Base-by-base conservation (phyloP, 2,329 filamentous ascomycete genomes). In the Penicillium sp. region DNA sequence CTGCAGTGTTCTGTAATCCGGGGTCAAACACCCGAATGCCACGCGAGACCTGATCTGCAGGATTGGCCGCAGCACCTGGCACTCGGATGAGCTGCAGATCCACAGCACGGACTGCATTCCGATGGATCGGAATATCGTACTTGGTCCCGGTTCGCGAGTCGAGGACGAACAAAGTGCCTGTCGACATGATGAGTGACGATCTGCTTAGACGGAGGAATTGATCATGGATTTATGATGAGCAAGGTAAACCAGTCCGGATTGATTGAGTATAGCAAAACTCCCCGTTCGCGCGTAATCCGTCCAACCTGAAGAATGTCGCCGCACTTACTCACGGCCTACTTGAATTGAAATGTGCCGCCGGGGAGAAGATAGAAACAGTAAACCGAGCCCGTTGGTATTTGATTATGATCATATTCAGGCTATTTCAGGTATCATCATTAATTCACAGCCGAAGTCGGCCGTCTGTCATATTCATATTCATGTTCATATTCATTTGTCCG, bases 21-120 rank as follows among this genome's bases (percentile, higher is more conserved):
- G 68, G 67, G 49, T 73, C 69, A 45, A 71, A 60, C 2, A 73
- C 55, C 4, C 66, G 61, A 6, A 73, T 55, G 9, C 68, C 70
- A 37, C 52, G 46, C 12, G 46, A 46, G 4, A 58, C 53, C 37
- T 66, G 65, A 30, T 69, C 63, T 2, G 56, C 58, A 10, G 52
- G 55, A 36, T 68, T 48, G 2, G 53, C 23, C 1, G 41, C 58
- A 13, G 40, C 20, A 1, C 42, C 34, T 17, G 56, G 51, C 2
- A 54, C 58, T 48, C 50, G 61, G 21, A 72, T 72, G 15, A 54
- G 49, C 23, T 63, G 65, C 20, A 73, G 50, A 26, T 68, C 66
- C 4, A 54, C 33, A 1, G 69, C 68, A 1, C 54, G 55, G 18
- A 71, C 43, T 9, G 66, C 53, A 48, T 71, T 70, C 30, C 51